Conservation (phyloP, 2,329 filamentous ascomycete species). For the Ophiocordyceps camponoti-floridani region DNA sequence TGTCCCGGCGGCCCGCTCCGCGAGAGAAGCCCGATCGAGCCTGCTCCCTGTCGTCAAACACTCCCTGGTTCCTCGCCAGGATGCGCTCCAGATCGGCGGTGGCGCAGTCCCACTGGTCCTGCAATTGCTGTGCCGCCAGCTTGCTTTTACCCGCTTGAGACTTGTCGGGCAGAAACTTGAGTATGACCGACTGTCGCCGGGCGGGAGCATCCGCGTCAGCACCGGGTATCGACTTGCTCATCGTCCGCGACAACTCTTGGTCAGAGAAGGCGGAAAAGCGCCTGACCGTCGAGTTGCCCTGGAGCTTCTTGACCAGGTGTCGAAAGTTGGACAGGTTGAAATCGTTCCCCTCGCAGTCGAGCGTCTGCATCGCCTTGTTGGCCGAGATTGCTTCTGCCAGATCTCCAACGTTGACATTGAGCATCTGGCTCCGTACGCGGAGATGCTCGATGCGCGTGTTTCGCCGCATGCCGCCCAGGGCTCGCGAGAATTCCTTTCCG, state of each 20-base stretch:
- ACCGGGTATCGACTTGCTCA: conserved; percentile 15
- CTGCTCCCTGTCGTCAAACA: conserved; percentile 8
- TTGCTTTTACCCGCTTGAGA: conserved; percentile 10
- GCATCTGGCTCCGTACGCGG: conserved; percentile 36
- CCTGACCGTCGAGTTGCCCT: conserved; percentile 22
- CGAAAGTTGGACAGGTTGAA: conserved; percentile 33
- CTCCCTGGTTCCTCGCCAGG: conserved; percentile 16
- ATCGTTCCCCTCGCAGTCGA: conserved; percentile 37
- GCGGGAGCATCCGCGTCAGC: conserved; percentile 10
- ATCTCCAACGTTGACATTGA: conserved; percentile 34
- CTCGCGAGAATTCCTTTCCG: conserved; percentile 31
- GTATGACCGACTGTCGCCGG: conserved; percentile 17
- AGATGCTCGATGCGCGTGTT: conserved; percentile 29
- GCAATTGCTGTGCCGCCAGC: conserved; percentile 17
- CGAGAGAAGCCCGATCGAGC: conserved; percentile 7
- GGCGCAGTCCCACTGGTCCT: conserved; percentile 20
- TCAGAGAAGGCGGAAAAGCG: conserved; percentile 24
- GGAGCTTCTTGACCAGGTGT: conserved; percentile 25
- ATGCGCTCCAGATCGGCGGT: conserved; percentile 15
- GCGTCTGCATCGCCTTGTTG: conserved; percentile 29
- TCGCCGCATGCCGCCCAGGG: conserved; percentile 26
- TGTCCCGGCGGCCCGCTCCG: conserved; percentile 5
- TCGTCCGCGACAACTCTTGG: conserved; percentile 15
- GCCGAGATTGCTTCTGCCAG: conserved; percentile 28
- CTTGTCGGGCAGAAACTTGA: conserved; percentile 15